Evolutionary conservation across 768 basidiomycete species (phyloP), one percentile per base, ranked within the genome.

Genomic region (Suillus spraguei): DNA sequence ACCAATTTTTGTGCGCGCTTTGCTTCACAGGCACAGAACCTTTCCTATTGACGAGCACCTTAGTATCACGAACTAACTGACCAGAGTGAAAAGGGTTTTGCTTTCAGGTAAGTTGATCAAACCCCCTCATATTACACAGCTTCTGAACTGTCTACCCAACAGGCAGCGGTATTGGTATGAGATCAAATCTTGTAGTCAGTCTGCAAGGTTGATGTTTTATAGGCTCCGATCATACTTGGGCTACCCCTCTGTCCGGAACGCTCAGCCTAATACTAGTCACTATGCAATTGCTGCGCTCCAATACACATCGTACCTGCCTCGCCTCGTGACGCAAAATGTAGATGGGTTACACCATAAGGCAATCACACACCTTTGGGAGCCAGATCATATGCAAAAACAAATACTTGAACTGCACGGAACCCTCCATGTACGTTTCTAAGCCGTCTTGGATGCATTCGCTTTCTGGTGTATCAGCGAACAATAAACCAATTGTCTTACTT

Each of bases 311-410:
- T 75, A 87, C 60, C 79, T 92, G 22, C 75, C 82, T 24, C 77
- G 79, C 33, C 74, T 95, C 38, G 87, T 98, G 65, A 99, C 97
- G 0, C 91, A 90, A 75, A 92, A 92, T 67, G 96, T 99, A n/a
- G 97, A 99, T 70, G 95, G 95, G 2, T 84, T 99, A 7, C 96
- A 98, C 70, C 88, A 88, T 59, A 94, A 92, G 76, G 92, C 94
- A 9, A 76, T 91, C 22, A 62, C 75, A 41, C 76, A 77, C 71
- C 81, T 83, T 64, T 78, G 74, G 77, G 76, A 71, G 65, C 76
- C 72, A 60, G 71, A 70, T n/a, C 71, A 67, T 24, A 71, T 77
- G 74, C 56, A 76, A 66, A 60, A 74, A 67, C 72, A 76, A 32
- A 87, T 95, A 50, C 79, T 97, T 28, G 94, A 97, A 72, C 83